phyloP scores from a whole-genome alignment of 768 basidiomycete genomes.

The Sarcodon aspratus region DNA sequence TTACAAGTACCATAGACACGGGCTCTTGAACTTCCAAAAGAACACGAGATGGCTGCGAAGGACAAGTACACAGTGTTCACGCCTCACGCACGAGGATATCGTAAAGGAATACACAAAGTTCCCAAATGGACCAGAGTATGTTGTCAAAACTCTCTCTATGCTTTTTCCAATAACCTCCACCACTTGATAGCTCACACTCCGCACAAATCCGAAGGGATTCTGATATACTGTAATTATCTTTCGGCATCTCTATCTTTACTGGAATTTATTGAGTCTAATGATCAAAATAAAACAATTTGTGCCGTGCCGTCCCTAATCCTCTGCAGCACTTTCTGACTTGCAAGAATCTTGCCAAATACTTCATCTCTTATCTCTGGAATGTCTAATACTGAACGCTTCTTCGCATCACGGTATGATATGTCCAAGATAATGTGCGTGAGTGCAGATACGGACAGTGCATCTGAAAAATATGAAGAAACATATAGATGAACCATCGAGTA shows the following conservation, averaged over 20 bases:
- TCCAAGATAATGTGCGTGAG: conserved; percentile 83
- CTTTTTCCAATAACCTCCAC: conserved; percentile 1
- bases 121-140: conserved; percentile 94
- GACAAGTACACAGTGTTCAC: conserved; percentile 96
- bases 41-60: conserved; percentile 81
- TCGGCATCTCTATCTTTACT: background rate
- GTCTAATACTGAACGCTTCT: conserved; percentile 66
- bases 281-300: conserved; percentile 69
- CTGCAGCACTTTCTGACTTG: conserved; percentile 44
- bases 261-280: conserved; percentile 2
- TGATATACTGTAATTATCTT: conserved; percentile 23
- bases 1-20: conserved; percentile 34
- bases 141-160: conserved; percentile 2
- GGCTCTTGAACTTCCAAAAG: conserved; percentile 81
- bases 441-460: conserved; percentile 59
- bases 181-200: conserved; percentile 57
- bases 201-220: conserved; percentile 90
- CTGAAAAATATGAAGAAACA: conserved; percentile 25
- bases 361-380: conserved; percentile 80
- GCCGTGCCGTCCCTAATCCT: conserved; percentile 63
- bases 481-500: background rate
- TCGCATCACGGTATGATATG: conserved; percentile 58
- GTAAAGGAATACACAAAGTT: conserved; percentile 93
- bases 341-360: conserved; percentile 65
- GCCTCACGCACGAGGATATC: conserved; percentile 56